Percentiles rank a stretch among this genome's conserved stretches.
These are phyloP conservation scores for Rhynchospora pubera DNA, from an alignment of 176 grass and related monocot species.

Conservation along the genomic window DNA sequence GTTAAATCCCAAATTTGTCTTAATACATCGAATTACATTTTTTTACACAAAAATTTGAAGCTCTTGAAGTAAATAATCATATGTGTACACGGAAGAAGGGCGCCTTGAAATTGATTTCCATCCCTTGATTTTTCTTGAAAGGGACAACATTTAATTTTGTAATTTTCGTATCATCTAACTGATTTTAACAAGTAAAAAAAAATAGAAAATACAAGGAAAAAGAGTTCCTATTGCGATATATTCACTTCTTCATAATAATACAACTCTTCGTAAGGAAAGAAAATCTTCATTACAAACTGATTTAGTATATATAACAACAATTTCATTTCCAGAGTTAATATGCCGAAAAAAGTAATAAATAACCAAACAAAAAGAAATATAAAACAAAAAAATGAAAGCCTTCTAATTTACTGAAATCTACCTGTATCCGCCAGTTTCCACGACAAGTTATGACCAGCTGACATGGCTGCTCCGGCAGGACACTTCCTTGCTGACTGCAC, in stretches of 20 bases:
- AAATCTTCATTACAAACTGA: neutral
- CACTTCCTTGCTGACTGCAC: neutral
- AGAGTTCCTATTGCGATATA: neutral
- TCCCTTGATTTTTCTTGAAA: neutral
- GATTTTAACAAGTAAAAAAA: neutral
- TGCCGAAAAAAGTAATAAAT: neutral
- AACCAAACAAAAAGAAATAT: no score
- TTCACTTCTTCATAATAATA: neutral
- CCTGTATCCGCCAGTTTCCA: slow-evolving; percentile 50
- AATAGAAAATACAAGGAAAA: neutral
- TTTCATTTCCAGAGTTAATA: neutral
- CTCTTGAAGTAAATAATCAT: neutral
- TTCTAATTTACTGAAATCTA: slow-evolving; percentile 39
- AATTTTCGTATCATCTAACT: neutral
- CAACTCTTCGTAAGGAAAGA: neutral
- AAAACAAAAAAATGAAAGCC: neutral
- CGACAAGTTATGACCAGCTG: slow-evolving; percentile 40
- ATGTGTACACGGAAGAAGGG: neutral
- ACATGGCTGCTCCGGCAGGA: slow-evolving; percentile 30
- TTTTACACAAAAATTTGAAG: neutral
- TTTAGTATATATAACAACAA: neutral
- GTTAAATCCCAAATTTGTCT: neutral
- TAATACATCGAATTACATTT: neutral
- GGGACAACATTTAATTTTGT: neutral
- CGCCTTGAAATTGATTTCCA: neutral